A percentile compares a stretch with the other conserved stretches of the same genome.
phyloP scores from a whole-genome alignment of 2,329 filamentous ascomycete species.

The Apiospora hydei region DNA sequence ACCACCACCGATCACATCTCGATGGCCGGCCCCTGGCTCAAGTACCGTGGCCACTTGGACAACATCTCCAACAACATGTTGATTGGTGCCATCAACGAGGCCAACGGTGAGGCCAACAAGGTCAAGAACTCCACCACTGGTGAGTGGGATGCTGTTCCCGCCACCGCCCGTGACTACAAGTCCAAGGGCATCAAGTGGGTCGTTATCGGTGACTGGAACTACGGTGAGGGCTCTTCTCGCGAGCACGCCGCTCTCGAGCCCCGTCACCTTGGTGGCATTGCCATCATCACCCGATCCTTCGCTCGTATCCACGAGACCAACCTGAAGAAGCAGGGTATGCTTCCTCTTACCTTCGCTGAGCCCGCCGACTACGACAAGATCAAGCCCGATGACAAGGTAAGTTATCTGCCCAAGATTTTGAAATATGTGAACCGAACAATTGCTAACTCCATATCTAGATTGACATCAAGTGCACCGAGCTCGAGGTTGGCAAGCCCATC shows the following conservation, averaged over 20 bases:
- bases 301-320: slow-evolving; percentile 99
- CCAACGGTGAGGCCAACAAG: slow-evolving; percentile 97
- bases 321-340: slow-evolving; percentile 99
- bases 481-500: slow-evolving; percentile 91
- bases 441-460: slow-evolving; percentile 54
- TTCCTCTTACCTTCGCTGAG: slow-evolving; percentile 93
- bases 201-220: slow-evolving; percentile 99
- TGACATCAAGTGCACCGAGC: slow-evolving; percentile 86
- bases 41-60: slow-evolving; percentile 98
- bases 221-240: slow-evolving; percentile 96
- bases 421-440: slow-evolving; percentile 10
- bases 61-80: slow-evolving; percentile 99
- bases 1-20: slow-evolving; percentile 98
- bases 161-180: slow-evolving; percentile 98
- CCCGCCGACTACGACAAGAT: slow-evolving; percentile 99
- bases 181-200: slow-evolving; percentile 95
- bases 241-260: slow-evolving; percentile 98
- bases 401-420: neutral
- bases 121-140: slow-evolving; percentile 88
- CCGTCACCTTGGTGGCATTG: slow-evolving; percentile 93
- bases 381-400: slow-evolving; percentile 79
- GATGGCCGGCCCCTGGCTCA: slow-evolving; percentile 96
- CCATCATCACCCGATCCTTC: slow-evolving; percentile 94
- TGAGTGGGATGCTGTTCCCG: slow-evolving; percentile 87
- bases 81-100: slow-evolving; percentile 95